A percentile compares a stretch with the other conserved stretches of the same genome.
phyloP scores from a whole-genome alignment of 768 basidiomycete genomes.

The Leccinum subtestaceum region DNA sequence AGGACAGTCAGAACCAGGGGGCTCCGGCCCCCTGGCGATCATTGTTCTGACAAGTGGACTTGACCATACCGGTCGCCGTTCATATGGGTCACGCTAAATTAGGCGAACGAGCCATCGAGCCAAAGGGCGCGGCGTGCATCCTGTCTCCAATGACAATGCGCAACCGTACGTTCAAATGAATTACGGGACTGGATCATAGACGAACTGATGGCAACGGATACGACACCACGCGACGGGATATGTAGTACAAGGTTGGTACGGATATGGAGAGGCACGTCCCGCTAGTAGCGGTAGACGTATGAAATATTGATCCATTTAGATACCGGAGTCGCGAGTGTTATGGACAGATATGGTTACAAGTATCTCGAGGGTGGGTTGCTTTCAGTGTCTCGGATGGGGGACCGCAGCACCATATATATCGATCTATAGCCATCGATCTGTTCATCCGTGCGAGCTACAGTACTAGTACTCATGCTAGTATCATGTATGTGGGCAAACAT shows the following conservation, averaged over 20 bases:
- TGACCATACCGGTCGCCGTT: background rate
- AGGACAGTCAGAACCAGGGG: background rate
- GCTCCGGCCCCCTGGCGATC: background rate
- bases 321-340: background rate
- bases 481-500: background rate
- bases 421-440: background rate
- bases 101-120: background rate
- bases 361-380: background rate
- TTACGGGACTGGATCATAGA: background rate
- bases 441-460: background rate
- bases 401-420: background rate
- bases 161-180: background rate
- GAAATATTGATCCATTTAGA: background rate
- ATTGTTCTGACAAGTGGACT: background rate
- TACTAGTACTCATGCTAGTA: background rate
- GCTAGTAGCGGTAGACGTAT: background rate
- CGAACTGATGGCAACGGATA: background rate
- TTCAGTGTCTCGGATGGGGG: background rate
- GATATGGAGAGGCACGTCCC: background rate
- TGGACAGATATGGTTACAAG: background rate
- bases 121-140: background rate
- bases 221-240: background rate
- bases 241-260: background rate
- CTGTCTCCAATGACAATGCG: background rate
- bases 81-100: background rate